A percentile compares a stretch with the other conserved stretches of the same genome.
These are phyloP conservation scores for Apiospora hydei DNA, from an alignment of 2,329 filamentous ascomycete genomes.

Conservation along the genomic window DNA sequence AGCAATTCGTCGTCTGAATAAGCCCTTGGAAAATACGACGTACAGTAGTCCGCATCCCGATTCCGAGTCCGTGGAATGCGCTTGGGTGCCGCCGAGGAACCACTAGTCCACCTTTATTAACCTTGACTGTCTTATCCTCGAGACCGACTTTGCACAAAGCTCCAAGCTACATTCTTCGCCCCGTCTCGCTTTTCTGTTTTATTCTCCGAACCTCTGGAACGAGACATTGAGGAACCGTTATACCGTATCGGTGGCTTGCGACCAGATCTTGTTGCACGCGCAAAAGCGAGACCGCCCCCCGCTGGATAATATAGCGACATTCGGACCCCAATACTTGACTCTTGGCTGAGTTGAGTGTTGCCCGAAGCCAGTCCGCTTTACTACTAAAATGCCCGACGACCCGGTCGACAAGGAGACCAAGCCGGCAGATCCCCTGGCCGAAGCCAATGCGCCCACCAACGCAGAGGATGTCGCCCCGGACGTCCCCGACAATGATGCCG, in stretches of 20 bases:
- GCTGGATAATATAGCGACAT: constrained; percentile 13
- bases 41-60: neutral
- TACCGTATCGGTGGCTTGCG: neutral
- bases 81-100: constrained; percentile 22
- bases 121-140: constrained; percentile 16
- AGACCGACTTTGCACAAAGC: constrained; percentile 4
- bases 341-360: constrained; percentile 23
- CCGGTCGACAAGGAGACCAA: constrained; percentile 37
- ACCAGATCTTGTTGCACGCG: neutral
- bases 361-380: constrained; percentile 15
- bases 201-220: neutral
- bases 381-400: constrained; percentile 37
- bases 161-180: constrained; percentile 14
- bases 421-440: constrained; percentile 35
- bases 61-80: neutral
- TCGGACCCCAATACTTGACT: constrained; percentile 12
- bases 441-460: constrained; percentile 33
- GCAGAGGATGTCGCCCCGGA: constrained; percentile 32
- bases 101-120: constrained; percentile 11
- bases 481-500: constrained; percentile 34
- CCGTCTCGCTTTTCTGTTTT: constrained; percentile 16
- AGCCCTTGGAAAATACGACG: neutral
- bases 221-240: neutral
- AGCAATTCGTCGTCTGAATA: neutral
- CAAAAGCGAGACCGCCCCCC: neutral